Evolutionary conservation across 192 early-diverging fungal genomes (phyloP).

Genomic region (Obelidium mucronatum): DNA sequence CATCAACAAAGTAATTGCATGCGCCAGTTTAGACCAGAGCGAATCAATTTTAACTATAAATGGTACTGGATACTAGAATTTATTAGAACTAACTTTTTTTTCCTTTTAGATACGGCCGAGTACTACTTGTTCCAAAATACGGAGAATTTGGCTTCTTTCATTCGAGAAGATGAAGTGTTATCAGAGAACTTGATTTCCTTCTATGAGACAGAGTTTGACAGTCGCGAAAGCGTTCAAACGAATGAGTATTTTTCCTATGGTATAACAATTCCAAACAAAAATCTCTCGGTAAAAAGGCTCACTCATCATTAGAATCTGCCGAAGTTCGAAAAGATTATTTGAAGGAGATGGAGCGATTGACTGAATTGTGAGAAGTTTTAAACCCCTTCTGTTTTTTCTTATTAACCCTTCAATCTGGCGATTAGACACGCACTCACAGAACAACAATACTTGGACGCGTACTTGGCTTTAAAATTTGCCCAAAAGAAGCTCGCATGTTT

Average conservation of each 20-base stretch:
- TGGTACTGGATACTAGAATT: background rate
- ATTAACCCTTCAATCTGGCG: background rate
- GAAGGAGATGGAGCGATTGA: background rate
- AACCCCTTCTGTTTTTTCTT: background rate
- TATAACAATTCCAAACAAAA: background rate
- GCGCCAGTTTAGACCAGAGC: background rate
- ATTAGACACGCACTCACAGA: slow-evolving; percentile 3
- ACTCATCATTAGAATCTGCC: background rate
- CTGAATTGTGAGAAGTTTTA: slow-evolving; percentile 1
- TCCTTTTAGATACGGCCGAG: background rate
- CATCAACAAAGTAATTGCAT: background rate
- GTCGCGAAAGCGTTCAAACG: no score
- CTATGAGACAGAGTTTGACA: background rate
- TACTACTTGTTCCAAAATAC: background rate
- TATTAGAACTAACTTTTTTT: no score
- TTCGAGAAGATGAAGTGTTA: background rate
- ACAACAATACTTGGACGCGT: background rate
- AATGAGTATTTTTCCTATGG: background rate
- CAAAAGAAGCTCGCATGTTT: background rate
- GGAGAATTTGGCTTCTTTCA: background rate
- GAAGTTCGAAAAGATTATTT: background rate
- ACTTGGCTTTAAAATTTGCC: background rate
- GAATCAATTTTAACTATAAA: background rate
- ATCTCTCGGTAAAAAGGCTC: background rate
- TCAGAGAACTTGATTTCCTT: slow-evolving; percentile 13